These are phyloP conservation scores for Oleoguttula mirabilis DNA, from an alignment of 495 filamentous ascomycete species.

Conservation along the genomic window DNA sequence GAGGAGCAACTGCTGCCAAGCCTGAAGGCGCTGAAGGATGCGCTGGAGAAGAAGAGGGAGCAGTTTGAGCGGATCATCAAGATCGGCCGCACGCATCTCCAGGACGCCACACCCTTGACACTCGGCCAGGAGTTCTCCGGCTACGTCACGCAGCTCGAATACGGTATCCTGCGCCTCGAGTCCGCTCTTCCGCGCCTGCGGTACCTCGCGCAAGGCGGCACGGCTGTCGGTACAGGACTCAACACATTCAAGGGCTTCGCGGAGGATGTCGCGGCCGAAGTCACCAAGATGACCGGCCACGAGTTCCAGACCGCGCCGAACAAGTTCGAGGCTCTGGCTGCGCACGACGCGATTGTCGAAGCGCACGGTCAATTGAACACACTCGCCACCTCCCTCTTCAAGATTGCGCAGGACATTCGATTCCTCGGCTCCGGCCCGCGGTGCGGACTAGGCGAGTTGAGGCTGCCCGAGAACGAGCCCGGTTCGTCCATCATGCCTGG, in stretches of 20 bases:
- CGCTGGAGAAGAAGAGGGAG: constrained; percentile 79
- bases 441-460: constrained; percentile 87
- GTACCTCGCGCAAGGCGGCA: constrained; percentile 87
- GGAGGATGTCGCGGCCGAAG: constrained; percentile 78
- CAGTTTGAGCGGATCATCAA: constrained; percentile 90
- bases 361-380: constrained; percentile 89
- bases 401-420: constrained; percentile 95
- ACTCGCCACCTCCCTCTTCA: constrained; percentile 81
- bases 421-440: constrained; percentile 93
- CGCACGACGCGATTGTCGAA: constrained; percentile 92
- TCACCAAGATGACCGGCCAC: constrained; percentile 80
- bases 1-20: constrained; percentile 74
- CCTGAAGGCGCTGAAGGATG: constrained; percentile 65
- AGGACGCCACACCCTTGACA: constrained; percentile 93
- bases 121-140: constrained; percentile 97
- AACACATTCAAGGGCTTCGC: constrained; percentile 97
- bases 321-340: constrained; percentile 97
- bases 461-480: constrained; percentile 93
- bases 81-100: constrained; percentile 95
- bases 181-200: constrained; percentile 70
- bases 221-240: constrained; percentile 91
- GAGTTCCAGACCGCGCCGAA: constrained; percentile 95
- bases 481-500: constrained; percentile 97
- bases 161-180: constrained; percentile 80
- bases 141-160: constrained; percentile 87